phyloP scores from a whole-genome alignment of 768 basidiomycete genomes.

The Calocybe cyanea region DNA sequence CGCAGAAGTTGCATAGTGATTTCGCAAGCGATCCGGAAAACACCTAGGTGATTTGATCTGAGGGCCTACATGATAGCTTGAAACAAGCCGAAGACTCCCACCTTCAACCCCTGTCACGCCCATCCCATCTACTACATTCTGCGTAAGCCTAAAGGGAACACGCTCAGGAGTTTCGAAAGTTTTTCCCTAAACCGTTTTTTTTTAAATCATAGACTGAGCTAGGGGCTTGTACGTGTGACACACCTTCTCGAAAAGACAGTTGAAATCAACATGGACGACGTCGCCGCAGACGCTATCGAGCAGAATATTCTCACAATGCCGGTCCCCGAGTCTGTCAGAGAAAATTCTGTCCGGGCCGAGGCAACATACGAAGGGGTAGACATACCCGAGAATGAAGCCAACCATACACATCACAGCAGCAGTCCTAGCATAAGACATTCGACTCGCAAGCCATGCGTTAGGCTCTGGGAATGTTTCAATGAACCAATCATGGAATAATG shows the following conservation, averaged over 20 bases:
- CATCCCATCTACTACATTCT: constrained; percentile 88
- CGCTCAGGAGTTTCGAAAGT: constrained; percentile 83
- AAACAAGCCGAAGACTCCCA: constrained; percentile 17
- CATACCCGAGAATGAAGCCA: constrained; percentile 91
- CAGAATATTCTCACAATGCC: constrained; percentile 95
- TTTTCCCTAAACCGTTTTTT: constrained; percentile 51
- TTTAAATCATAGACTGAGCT: neutral
- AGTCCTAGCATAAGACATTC: constrained; percentile 83
- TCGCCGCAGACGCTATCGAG: constrained; percentile 87
- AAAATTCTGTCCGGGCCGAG: neutral
- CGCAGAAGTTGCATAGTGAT: constrained; percentile 84
- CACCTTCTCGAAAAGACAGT: constrained; percentile 96
- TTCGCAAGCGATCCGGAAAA: constrained; percentile 89
- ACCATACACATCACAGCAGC: constrained; percentile 99
- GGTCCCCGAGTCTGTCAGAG: constrained; percentile 79
- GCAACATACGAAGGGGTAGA: neutral
- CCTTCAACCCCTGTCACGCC: constrained; percentile 94
- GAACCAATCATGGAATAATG: constrained; percentile 98
- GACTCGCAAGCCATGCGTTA: constrained; percentile 86
- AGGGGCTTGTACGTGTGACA: constrained; percentile 2
- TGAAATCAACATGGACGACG: constrained; percentile 95
- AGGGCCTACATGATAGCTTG: neutral
- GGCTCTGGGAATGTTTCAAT: constrained; percentile 96
- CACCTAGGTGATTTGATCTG: constrained; percentile 59
- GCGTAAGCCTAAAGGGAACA: constrained; percentile 93